Evolutionary conservation across 2,329 filamentous ascomycete species (phyloP).

Genomic region (Aspergillus puulaauensis): DNA sequence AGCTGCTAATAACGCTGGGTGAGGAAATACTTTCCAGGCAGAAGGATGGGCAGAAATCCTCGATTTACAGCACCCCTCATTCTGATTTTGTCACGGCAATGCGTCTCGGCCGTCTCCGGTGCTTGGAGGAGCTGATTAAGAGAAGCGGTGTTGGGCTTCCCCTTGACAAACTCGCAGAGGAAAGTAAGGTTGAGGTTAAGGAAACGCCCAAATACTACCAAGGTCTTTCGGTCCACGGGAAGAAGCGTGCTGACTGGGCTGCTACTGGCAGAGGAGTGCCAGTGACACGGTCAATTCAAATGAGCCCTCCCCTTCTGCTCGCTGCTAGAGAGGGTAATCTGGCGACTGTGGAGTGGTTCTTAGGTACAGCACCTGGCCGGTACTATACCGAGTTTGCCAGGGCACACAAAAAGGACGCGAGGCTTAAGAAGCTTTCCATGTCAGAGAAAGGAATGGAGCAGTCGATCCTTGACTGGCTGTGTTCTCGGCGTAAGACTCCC

Average conservation of each 20-base stretch:
- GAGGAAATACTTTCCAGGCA: conserved; percentile 18
- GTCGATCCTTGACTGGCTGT: conserved; percentile 30
- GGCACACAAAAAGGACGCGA: conserved; percentile 59
- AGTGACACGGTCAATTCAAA: neutral
- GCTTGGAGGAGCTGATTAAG: conserved; percentile 60
- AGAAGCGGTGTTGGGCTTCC: conserved; percentile 68
- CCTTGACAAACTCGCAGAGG: conserved; percentile 64
- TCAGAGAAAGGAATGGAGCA: conserved; percentile 26
- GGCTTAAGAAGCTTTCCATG: conserved; percentile 61
- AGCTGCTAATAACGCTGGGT: conserved; percentile 58
- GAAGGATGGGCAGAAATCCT: conserved; percentile 2
- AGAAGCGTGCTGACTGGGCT: conserved; percentile 74
- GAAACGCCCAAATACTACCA: conserved; percentile 72
- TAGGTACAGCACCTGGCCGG: conserved; percentile 67
- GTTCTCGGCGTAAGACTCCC: conserved; percentile 49
- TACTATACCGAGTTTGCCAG: conserved; percentile 70
- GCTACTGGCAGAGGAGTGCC: conserved; percentile 51
- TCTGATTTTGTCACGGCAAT: conserved; percentile 44
- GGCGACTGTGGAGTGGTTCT: conserved; percentile 73
- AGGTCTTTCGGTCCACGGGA: conserved; percentile 72
- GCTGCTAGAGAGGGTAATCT: conserved; percentile 51
- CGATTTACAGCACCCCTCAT: conserved; percentile 17
- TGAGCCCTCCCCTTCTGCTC: conserved; percentile 31
- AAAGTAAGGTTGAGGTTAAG: conserved; percentile 62
- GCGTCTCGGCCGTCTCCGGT: conserved; percentile 34